phyloP scores from a whole-genome alignment of 768 basidiomycete species.

The Melanogaster broomeanus region DNA sequence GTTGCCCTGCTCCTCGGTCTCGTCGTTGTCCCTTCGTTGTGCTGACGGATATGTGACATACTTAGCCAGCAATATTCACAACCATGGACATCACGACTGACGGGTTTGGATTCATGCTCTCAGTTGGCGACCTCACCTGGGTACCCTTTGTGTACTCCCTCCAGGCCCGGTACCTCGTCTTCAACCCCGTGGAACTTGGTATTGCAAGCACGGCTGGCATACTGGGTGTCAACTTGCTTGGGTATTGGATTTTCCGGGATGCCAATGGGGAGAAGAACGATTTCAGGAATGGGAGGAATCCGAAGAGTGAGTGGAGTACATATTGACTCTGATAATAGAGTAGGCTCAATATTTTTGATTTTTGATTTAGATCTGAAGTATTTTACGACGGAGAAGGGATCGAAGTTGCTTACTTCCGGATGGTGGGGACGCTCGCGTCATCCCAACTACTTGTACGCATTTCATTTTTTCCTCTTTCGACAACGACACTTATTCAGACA shows the following conservation, averaged over 20 bases:
- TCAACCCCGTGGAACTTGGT: slow-evolving; percentile 80
- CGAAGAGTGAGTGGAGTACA: slow-evolving; percentile 81
- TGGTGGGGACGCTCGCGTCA: slow-evolving; percentile 98
- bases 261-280: slow-evolving; percentile 95
- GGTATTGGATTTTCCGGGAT: slow-evolving; percentile 89
- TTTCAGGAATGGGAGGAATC: slow-evolving; percentile 91
- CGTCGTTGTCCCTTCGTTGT: neutral
- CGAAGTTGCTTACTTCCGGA: slow-evolving; percentile 89
- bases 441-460: slow-evolving; percentile 81
- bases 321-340: too few relatives aligned
- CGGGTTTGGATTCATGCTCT: slow-evolving; percentile 98
- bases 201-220: slow-evolving; percentile 53
- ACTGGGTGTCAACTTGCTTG: slow-evolving; percentile 62
- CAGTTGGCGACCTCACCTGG: slow-evolving; percentile 90
- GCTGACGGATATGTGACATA: neutral
- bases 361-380: slow-evolving; percentile 62
- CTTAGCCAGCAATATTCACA: slow-evolving; percentile 81
- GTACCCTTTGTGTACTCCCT: slow-evolving; percentile 94
- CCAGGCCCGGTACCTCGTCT: slow-evolving; percentile 95
- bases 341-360: too few relatives aligned
- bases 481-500: neutral
- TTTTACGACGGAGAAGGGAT: slow-evolving; percentile 81
- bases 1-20: neutral
- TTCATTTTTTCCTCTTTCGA: neutral
- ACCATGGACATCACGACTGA: slow-evolving; percentile 98